Evolutionary conservation across 371 early-diverging fungal species (phyloP), one percentile per base, ranked within the genome.

Genomic region (Saksenaea vasiformis): DNA sequence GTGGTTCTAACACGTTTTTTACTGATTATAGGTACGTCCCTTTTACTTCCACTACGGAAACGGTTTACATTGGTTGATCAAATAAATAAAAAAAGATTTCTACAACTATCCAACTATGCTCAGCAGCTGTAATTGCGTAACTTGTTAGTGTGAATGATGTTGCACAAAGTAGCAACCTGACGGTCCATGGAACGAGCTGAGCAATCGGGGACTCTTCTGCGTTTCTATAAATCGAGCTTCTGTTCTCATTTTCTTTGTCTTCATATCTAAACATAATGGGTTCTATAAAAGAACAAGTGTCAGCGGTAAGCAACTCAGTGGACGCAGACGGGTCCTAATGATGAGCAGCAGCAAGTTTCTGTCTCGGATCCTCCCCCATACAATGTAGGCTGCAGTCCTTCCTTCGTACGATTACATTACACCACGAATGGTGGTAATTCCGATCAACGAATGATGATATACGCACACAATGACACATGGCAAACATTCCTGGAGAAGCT

Each of bases 401-500:
- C 51, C 7, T 47, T 22, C 51, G 22, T 47, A 0, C 17, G 51
- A 22, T 10, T 47, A 19, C 51, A 47, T 22, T 47, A 22, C 24
- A 47, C n/a, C 22, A 22, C 51, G 10, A 4, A 17, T 3, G 22
- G 22, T 5, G 26, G 57, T 35, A 56, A 35, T 37, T 31, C 31
- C 14, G 57, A 56, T 15, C 57, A 56, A 24, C 57, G 57, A 13
- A 56, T 56, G 57, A 38, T 56, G 24, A 36, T 34, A 22, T 38
- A 37, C 13, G 22, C 38, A 24, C 13, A 35, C 13, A 56, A 22
- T 2, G 57, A 56, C 11, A 56, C 57, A 28, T 56, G 57, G 57
- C 4, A 9, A 3, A 27, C 37, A 36, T 56, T 56, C n/a, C 10
- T 56, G 11, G 4, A 56, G 11, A 35, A 36, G 1, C 34, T 56